Base-by-base conservation (phyloP, 192 early-diverging fungal genomes). In the Ambispora gerdemannii region DNA sequence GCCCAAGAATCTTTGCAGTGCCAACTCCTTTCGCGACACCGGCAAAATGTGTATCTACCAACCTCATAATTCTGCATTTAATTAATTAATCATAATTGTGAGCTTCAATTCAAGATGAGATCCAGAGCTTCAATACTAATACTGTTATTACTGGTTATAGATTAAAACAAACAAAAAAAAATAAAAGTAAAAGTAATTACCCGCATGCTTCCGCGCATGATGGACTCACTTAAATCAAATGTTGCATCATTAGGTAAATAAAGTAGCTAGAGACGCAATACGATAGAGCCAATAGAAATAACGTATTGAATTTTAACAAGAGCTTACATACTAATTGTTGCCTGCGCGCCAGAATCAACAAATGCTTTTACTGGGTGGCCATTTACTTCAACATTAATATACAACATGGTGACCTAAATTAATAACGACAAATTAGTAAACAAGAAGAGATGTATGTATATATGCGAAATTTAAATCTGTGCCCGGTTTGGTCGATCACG, bases 321-420 rank as follows among this genome's bases (percentile, higher is more conserved):
- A n/a, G n/a, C 13, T 25, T 51, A 83, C 77, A 79, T 85, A 83
- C 84, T 93, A 25, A 99, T 93, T 2, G 96, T 98, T 20, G 88
- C 90, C 66, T 98, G 96, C 10, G 97, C 97, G 4, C 96, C 97
- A 24, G 95, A 95, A 74, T 99, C 97, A 0, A 99, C 94, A 78
- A 99, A 88, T 0, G 97, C 95, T 72, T 95, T 95, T 17, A 97
- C 77, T 0, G 86, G 86, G 36, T 84, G 82, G n/a, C 89, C 90
- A 78, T 99, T 99, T 53, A 99, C 92, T 74, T 91, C 83, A 17
- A 87, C 87, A 72, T 90, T 77, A 27, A 99, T 91, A 76, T 97
- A 99, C 25, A 99, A 86, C 89, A 96, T 93, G 1, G 90, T 86
- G 13, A 95, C 90, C 74, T 86, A 63, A 25, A n/a, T 28, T 6